Evolutionary conservation across 352 stramenopile genomes (phyloP), one percentile per base, ranked within the genome.

Genomic region (Phytophthora cactorum): DNA sequence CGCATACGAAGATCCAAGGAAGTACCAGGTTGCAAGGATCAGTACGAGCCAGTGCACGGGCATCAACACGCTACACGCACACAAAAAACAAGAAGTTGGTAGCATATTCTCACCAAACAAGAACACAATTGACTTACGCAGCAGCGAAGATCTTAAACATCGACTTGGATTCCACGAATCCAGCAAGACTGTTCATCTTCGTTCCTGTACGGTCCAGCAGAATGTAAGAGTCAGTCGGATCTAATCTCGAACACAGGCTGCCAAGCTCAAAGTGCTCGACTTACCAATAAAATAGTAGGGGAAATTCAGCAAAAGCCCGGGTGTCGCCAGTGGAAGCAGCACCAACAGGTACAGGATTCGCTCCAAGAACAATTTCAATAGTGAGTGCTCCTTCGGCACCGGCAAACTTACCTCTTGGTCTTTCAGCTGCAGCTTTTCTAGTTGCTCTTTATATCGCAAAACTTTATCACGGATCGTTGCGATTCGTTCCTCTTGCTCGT

Each of bases 121-220:
- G n/a, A 53, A 27, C 14, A 34, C 31, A 66, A 39, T 9, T 22
- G 3, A 68, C 82, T 66, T 79, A 91, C 82, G 27, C 74, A 8
- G 78, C 81, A 11, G 79, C 82, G 53, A 91, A 88, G 58, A 91
- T 90, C 70, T 93, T 93, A 63, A 91, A 91, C 83, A 91, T 91
- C 4, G 81, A 90, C 69, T 83, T 87, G 25, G 82, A 93, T 70
- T 93, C 82, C 49, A 87, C 74, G 39, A 82, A 91, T 8, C 85
- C 85, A 4, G 85, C 85, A 2, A 86, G 53, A 34, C 64, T 82
- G 57, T 93, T 93, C 56, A 93, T 74, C 56, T 93, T 93, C 28
- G 65, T 80, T 29, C 78, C 84, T 92, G 36, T 15, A 50, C 11
- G 9, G 9, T 3, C 12, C 0, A 63, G 2, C 11, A 54, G 53